Evolutionary conservation across 75 land plant species (phyloP).

Genomic region (Chamaecyparis obtusa): DNA sequence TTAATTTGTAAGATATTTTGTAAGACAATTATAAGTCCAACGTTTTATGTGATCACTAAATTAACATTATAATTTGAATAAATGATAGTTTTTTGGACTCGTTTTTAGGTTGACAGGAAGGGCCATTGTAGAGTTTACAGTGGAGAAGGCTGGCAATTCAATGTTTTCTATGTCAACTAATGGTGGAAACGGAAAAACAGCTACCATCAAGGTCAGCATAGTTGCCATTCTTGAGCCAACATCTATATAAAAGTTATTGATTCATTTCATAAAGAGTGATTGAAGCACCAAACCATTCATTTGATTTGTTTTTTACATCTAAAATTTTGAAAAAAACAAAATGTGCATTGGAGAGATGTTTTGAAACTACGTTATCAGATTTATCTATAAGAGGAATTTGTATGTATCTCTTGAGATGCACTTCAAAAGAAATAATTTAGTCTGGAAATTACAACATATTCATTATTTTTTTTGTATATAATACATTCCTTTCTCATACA

Average conservation of each 20-base stretch:
- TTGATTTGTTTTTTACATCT: background rate
- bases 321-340: background rate
- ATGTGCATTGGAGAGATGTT: background rate
- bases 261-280: background rate
- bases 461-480: too few species aligned
- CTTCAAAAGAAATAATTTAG: background rate
- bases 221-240: background rate
- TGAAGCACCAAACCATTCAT: background rate
- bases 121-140: slow-evolving; percentile 66
- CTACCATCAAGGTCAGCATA: slow-evolving; percentile 62
- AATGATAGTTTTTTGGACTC: background rate
- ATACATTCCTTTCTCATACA: background rate
- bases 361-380: background rate
- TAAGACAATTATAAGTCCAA: background rate
- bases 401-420: background rate
- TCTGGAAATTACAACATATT: background rate
- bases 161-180: slow-evolving; percentile 72
- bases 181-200: slow-evolving; percentile 61
- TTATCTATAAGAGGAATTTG: background rate
- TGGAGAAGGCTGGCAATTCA: slow-evolving; percentile 82
- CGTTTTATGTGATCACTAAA: background rate
- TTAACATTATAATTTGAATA: background rate
- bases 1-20: background rate
- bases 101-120: slow-evolving; percentile 78
- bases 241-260: background rate